A percentile compares a stretch with the other conserved stretches of the same genome.
phyloP scores from a whole-genome alignment of 345 rosid species.

The Heritiera littoralis region DNA sequence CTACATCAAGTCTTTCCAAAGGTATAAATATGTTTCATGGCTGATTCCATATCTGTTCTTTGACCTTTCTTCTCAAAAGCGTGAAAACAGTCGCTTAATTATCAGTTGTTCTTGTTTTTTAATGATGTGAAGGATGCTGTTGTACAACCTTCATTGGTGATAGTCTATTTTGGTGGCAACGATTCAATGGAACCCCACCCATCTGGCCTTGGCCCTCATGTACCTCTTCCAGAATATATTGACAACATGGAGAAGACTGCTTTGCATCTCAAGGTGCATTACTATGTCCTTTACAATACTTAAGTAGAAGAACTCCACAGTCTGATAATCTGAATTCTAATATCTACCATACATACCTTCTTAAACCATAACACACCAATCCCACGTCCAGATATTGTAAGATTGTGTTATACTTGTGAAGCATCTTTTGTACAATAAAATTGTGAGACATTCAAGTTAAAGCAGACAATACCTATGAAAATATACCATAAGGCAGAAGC shows the following conservation, averaged over 20 bases:
- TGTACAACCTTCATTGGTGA: conserved; percentile 77
- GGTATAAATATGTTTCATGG: conserved; percentile 38
- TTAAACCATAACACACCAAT: too few species aligned
- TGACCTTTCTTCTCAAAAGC: background rate
- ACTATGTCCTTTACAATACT: background rate
- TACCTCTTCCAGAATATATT: conserved; percentile 69
- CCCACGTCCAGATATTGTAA: too few species aligned
- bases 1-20: conserved; percentile 74
- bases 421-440: too few species aligned
- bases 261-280: conserved; percentile 65
- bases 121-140: conserved; percentile 52
- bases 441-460: too few species aligned
- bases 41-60: background rate
- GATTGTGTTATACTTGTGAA: too few species aligned
- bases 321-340: background rate
- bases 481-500: background rate
- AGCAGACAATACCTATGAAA: too few species aligned
- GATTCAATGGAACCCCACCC: conserved; percentile 71
- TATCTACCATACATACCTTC: background rate
- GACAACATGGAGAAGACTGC: conserved; percentile 83
- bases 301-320: background rate
- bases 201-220: conserved; percentile 75
- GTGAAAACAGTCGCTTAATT: background rate
- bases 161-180: conserved; percentile 94
- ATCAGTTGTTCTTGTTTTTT: background rate